These are phyloP conservation scores for Fusarium anthophilum DNA, from an alignment of 2,329 filamentous ascomycete species.

Conservation along the genomic window DNA sequence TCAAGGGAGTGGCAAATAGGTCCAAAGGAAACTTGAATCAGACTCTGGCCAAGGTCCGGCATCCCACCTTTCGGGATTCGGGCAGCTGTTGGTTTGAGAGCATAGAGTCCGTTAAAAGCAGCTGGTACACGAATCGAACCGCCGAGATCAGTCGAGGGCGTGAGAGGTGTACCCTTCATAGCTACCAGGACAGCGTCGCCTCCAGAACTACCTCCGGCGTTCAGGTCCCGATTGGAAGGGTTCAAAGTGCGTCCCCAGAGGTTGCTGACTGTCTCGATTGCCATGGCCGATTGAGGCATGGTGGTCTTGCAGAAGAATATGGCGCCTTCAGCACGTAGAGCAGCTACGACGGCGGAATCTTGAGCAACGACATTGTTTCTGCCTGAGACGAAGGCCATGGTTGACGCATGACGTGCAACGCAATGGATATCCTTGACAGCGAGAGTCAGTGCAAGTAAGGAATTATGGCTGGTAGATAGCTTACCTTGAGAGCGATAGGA, in stretches of 20 bases:
- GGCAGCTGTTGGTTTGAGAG: conserved; percentile 29
- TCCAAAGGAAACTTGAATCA: conserved; percentile 56
- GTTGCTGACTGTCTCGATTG: conserved; percentile 68
- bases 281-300: conserved; percentile 63
- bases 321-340: conserved; percentile 56
- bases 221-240: conserved; percentile 64
- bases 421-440: neutral
- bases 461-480: neutral
- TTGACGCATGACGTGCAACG: neutral
- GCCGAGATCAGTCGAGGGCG: conserved; percentile 47
- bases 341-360: neutral
- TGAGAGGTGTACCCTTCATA: conserved; percentile 46
- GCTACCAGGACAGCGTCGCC: conserved; percentile 55
- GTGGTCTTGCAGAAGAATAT: conserved; percentile 75
- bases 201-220: conserved; percentile 69
- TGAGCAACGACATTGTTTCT: neutral
- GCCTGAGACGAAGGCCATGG: neutral
- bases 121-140: conserved; percentile 45
- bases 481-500: neutral
- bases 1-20: conserved; percentile 7
- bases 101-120: conserved; percentile 43
- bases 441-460: neutral
- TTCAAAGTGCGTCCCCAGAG: conserved; percentile 69
- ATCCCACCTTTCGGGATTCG: conserved; percentile 25
- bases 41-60: conserved; percentile 28